Evolutionary conservation across 768 basidiomycete genomes (phyloP).

Genomic region (Lactarius vividus): DNA sequence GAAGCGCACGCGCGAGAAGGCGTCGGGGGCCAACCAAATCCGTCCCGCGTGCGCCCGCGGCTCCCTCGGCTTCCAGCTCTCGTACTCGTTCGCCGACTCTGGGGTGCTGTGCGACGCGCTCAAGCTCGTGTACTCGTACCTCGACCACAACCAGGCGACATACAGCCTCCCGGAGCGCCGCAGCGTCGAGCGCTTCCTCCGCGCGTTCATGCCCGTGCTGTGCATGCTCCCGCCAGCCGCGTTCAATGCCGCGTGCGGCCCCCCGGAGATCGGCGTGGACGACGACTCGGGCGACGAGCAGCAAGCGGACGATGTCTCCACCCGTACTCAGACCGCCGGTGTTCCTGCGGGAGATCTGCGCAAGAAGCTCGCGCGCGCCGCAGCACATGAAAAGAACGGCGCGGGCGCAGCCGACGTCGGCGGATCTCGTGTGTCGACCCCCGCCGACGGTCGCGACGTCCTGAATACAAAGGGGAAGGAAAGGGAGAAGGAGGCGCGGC

Average conservation of each 20-base stretch:
- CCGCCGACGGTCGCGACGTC: conserved; percentile 20
- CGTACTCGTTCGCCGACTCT: conserved; percentile 73
- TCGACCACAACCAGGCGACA: conserved; percentile 79
- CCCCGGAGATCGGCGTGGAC: conserved; percentile 48
- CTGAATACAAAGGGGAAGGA: conserved; percentile 19
- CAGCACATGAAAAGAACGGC: conserved; percentile 51
- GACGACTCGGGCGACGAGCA: conserved; percentile 33
- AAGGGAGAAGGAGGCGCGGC: conserved; percentile 9
- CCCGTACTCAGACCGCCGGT: conserved; percentile 15
- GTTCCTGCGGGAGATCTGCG: conserved; percentile 45
- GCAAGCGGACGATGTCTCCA: conserved; percentile 5
- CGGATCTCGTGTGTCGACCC: conserved; percentile 22
- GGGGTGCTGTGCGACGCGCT: conserved; percentile 83
- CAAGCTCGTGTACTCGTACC: conserved; percentile 86
- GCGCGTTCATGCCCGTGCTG: conserved; percentile 78
- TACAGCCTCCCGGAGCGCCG: conserved; percentile 78
- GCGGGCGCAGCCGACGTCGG: conserved; percentile 26
- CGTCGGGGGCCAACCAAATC: background rate
- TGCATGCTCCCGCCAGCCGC: conserved; percentile 68
- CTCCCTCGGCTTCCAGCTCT: conserved; percentile 66
- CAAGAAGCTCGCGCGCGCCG: conserved; percentile 76
- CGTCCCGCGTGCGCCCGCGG: conserved; percentile 40
- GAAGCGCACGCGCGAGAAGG: conserved; percentile 18
- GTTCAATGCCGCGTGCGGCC: conserved; percentile 60
- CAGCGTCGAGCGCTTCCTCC: conserved; percentile 80